Percentiles rank a stretch among this genome's conserved stretches.
Evolutionary conservation across 176 grass and related monocot genomes (phyloP).

Genomic region (Areca catechu): DNA sequence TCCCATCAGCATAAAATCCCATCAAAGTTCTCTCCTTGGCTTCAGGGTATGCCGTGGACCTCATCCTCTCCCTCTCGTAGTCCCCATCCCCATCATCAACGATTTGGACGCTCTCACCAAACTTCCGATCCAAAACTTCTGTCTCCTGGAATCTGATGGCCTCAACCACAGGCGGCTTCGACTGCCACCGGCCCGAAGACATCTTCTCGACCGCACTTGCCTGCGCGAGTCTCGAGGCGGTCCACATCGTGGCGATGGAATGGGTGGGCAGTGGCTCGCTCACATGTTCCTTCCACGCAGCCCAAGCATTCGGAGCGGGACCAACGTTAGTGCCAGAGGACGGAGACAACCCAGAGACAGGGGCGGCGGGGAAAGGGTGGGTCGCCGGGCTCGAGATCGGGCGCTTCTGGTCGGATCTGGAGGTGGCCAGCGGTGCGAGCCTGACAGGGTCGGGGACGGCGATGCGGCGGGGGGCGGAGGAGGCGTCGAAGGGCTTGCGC

Average conservation of each 20-base stretch:
- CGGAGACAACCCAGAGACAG: too few species aligned
- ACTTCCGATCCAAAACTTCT: constrained; percentile 7
- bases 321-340: background rate
- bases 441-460: constrained; percentile 16
- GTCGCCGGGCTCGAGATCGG: constrained; percentile 8
- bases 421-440: background rate
- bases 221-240: constrained; percentile 65
- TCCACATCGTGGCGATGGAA: constrained; percentile 27
- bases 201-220: constrained; percentile 97
- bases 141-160: constrained; percentile 6
- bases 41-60: background rate
- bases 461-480: constrained; percentile 27
- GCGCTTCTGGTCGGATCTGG: constrained; percentile 36
- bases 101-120: constrained; percentile 4
- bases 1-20: background rate
- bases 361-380: background rate
- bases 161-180: constrained; percentile 26
- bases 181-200: constrained; percentile 69
- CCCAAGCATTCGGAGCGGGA: constrained; percentile 48
- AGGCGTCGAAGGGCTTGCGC: constrained; percentile 80
- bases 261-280: constrained; percentile 14
- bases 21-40: constrained; percentile 2
- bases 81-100: background rate
- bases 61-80: background rate
- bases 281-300: constrained; percentile 38